Evolutionary conservation across 441 rosid species (phyloP), one percentile per base, ranked within the genome.

Genomic region (Gossypium davidsonii): DNA sequence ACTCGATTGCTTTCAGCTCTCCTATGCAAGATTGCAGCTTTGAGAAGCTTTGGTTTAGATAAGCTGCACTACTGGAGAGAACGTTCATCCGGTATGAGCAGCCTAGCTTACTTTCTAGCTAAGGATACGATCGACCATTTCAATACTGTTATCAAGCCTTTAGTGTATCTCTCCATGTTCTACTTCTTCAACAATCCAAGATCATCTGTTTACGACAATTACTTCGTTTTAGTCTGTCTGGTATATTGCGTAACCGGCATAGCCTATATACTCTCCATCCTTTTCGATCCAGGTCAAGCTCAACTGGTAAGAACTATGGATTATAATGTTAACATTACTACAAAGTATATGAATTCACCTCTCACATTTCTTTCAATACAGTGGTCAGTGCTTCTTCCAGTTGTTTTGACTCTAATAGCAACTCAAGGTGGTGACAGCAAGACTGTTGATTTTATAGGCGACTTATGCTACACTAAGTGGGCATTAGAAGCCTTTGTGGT

Each of bases 301-400:
- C 99, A 95, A 79, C 79, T 95, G 87, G 98, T 93, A 65, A 88
- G 91, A 75, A 37, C 6, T 39, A 20, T 67, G 15, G 26, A 26
- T 46, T 31, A 31, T 31, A 31, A 31, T 31, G 3, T 72, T 68
- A 10, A 48, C 37, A 57, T 57, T 51, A 3, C 55, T 51, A n/a
- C 25, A 6, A 23, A 23, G 31, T 23, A 28, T 23, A 28, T 57
- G 61, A 57, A 23, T 57, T 31, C 60, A 18, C 8, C 4, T 64
- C 52, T 42, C 2, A 39, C 18, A 8, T 7, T 2, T 64, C 10
- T 12, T 20, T 44, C 4, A 42, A 6, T 74, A 78, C 88, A 95
- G 98, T 95, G 99, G 98, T 85, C 96, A n/a, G 99, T 93, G 79
- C 91, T 95, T 74, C 92, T 95, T 63, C 98, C 98, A 0, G 98